These are phyloP conservation scores for Lipomyces yamanashiensis DNA, from an alignment of 805 yeast species.

Conservation along the genomic window DNA sequence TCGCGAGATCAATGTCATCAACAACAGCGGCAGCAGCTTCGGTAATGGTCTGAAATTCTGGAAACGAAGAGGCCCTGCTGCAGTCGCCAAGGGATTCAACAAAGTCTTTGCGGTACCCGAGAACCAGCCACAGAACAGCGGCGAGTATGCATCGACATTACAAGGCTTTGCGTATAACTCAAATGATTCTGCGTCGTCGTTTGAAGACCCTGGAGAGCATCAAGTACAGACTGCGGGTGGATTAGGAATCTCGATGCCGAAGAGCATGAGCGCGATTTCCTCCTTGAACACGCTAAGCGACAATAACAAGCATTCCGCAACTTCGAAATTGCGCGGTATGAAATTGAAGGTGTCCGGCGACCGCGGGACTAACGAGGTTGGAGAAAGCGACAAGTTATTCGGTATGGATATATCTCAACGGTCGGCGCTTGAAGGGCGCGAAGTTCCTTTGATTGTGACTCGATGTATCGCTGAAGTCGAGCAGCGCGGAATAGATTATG, in stretches of 20 bases:
- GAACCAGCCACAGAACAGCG: conserved; percentile 1
- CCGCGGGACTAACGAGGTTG: background rate
- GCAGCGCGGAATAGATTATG: conserved; percentile 69
- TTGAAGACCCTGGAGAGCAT: background rate
- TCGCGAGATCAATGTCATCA: conserved; percentile 3
- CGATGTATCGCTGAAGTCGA: conserved; percentile 80
- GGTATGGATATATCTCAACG: conserved; percentile 66
- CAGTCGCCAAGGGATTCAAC: conserved; percentile 44
- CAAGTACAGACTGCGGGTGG: conserved; percentile 13
- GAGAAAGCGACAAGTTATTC: conserved; percentile 17
- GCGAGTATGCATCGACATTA: conserved; percentile 1
- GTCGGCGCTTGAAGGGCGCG: conserved; percentile 61
- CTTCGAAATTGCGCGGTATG: conserved; percentile 24
- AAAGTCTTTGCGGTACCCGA: conserved; percentile 42
- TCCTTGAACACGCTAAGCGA: conserved; percentile 34
- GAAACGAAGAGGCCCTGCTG: conserved; percentile 47
- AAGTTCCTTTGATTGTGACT: conserved; percentile 72
- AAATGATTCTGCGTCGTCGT: background rate
- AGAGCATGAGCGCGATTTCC: conserved; percentile 38
- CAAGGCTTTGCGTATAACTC: background rate
- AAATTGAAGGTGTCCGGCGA: conserved; percentile 1
- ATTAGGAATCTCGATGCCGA: conserved; percentile 20
- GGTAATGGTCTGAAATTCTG: conserved; percentile 37
- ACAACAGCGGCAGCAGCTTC: conserved; percentile 7
- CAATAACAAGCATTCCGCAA: conserved; percentile 12